Base-by-base conservation (phyloP, 1,284 basidiomycete species). In the Tetrapyrgos nigripes region DNA sequence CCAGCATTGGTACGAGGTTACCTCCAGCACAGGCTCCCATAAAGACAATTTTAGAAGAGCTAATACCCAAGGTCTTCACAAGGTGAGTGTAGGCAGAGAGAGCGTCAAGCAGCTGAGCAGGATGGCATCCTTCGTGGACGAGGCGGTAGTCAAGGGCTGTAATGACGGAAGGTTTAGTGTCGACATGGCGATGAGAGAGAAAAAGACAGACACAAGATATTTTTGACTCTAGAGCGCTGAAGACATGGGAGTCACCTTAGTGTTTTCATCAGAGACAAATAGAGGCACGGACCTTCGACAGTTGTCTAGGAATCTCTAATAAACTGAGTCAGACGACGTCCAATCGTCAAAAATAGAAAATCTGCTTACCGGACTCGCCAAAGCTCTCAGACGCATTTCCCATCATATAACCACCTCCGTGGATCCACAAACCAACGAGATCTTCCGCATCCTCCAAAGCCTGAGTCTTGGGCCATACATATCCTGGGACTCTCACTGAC, bases 321-420 rank as follows among this genome's bases (percentile, higher is more conserved):
- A 23, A 31, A 3, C 3, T 3, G 28, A 23, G 24, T 27, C 43
- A 29, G 29, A 29, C 3, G 8, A 21, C 27, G 17, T 24, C 21
- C 14, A 44, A 21, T 8, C 9, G 19, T 29, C 14, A 17, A 27
- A 23, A 8, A 4, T 11, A 11, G 23, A 57, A 28, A 31, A 13
- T 10, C n/a, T 5, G 54, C 59, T 49, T 43, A 67, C 68, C 59
- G 29, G 55, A 54, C 47, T 68, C 68, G 5, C 53, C 19, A 53
- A 54, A 48, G n/a, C 17, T 26, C 50, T 68, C 67, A 14, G 58
- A 44, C 24, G 50, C 67, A 50, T 67, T 68, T 3, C 67, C 67
- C 67, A 66, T 67, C 60, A 66, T 68, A 57, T 68, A 68, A 17
- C 67, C 67, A 33, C 66, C 67, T 27, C 68, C 68, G 56, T 68